Percentiles rank a stretch among this genome's conserved stretches.
Evolutionary conservation across 2,329 filamentous ascomycete species (phyloP).

Genomic region (Remersonia thermophila): DNA sequence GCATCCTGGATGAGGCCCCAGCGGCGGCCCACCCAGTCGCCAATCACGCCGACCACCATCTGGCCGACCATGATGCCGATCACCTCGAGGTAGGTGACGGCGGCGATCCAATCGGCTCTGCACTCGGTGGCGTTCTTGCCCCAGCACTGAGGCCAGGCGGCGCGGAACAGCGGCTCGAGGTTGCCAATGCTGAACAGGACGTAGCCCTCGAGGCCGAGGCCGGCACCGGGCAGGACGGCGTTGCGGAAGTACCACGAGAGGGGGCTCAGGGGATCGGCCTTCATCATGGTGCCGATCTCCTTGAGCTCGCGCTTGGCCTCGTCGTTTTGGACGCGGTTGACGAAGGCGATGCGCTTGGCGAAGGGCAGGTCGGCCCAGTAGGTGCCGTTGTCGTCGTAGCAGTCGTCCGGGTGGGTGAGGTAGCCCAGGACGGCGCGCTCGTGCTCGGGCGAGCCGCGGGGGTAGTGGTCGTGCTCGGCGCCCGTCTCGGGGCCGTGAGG

Average conservation of each 20-base stretch:
- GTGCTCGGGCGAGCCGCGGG: constrained; percentile 28
- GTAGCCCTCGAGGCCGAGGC: constrained; percentile 86
- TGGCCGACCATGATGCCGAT: constrained; percentile 92
- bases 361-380: constrained; percentile 89
- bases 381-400: constrained; percentile 65
- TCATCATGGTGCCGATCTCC: constrained; percentile 65
- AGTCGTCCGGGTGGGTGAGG: constrained; percentile 78
- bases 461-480: constrained; percentile 36
- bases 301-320: constrained; percentile 58
- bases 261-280: constrained; percentile 73
- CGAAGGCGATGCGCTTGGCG: constrained; percentile 58
- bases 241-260: constrained; percentile 80
- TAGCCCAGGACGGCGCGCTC: constrained; percentile 58
- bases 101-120: constrained; percentile 65
- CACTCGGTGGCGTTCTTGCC: constrained; percentile 48
- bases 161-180: constrained; percentile 66
- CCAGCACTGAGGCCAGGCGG: constrained; percentile 74
- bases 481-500: constrained; percentile 41
- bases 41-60: constrained; percentile 64
- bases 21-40: constrained; percentile 72
- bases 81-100: constrained; percentile 85
- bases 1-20: constrained; percentile 96
- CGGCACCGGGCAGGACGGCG: constrained; percentile 83
- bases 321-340: constrained; percentile 56
- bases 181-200: constrained; percentile 96